phyloP scores from a whole-genome alignment of 2,329 filamentous ascomycete species.

The Aspergillus ruber region DNA sequence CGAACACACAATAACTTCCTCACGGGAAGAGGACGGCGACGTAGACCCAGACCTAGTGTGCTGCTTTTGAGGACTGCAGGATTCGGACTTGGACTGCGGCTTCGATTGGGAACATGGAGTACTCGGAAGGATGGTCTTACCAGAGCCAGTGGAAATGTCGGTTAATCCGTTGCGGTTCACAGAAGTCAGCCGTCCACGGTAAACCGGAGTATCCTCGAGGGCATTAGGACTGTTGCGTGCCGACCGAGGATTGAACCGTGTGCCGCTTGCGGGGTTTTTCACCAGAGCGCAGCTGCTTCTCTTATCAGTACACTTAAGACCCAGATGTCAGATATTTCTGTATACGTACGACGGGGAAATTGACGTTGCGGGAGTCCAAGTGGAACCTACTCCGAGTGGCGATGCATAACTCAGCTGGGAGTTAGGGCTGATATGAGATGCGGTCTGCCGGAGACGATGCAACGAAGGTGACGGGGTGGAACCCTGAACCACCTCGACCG shows the following conservation, averaged over 20 bases:
- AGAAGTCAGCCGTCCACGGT: conserved; percentile 23
- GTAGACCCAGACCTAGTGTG: conserved; percentile 30
- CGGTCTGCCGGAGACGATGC: conserved; percentile 34
- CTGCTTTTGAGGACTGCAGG: conserved; percentile 37
- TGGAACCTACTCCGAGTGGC: conserved; percentile 34
- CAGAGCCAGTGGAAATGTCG: conserved; percentile 29
- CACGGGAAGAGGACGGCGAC: conserved; percentile 34
- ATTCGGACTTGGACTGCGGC: conserved; percentile 17
- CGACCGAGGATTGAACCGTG: conserved; percentile 33
- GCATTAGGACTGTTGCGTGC: conserved; percentile 30
- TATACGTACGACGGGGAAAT: conserved; percentile 42
- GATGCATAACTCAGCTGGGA: conserved; percentile 40
- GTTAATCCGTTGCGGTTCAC: conserved; percentile 22
- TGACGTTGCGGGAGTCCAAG: conserved; percentile 44
- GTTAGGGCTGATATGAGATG: conserved; percentile 35
- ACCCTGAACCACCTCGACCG: conserved; percentile 41
- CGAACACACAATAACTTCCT: conserved; percentile 31
- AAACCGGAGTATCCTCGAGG: conserved; percentile 34
- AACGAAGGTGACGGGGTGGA: conserved; percentile 39
- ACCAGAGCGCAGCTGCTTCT: conserved; percentile 30
- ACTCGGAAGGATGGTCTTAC: conserved; percentile 28
- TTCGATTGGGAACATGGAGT: conserved; percentile 20
- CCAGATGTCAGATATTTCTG: conserved; percentile 1
- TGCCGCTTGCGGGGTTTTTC: conserved; percentile 31
- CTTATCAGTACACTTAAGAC: conserved; percentile 19